These are phyloP conservation scores for Dioscorea cayenensis DNA, from an alignment of 116 monocot genomes.

Conservation along the genomic window DNA sequence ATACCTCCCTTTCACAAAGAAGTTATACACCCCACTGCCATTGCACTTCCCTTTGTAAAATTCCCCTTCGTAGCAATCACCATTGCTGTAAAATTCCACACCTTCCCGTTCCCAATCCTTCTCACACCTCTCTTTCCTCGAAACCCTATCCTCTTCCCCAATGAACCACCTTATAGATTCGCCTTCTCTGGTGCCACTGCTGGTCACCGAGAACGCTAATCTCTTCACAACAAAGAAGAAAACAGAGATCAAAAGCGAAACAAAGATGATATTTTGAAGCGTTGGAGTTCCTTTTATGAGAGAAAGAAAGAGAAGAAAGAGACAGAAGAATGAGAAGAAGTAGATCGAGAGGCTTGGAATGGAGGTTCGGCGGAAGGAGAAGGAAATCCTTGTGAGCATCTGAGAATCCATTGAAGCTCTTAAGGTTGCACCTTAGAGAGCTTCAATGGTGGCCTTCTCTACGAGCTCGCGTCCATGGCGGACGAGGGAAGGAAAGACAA, in stretches of 20 bases:
- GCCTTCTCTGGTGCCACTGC: neutral
- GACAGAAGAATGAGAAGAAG: neutral
- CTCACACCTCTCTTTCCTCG: neutral
- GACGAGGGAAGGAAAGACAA: too few relatives aligned
- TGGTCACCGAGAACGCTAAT: neutral
- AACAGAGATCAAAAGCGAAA: neutral
- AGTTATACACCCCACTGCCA: conserved; percentile 37
- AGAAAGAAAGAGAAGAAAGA: neutral
- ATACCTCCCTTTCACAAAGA: conserved; percentile 19
- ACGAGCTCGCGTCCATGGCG: too few relatives aligned
- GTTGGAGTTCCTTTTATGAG: neutral
- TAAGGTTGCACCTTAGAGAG: neutral
- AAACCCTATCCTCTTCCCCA: conserved; percentile 1
- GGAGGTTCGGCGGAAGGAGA: neutral
- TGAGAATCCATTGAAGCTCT: neutral
- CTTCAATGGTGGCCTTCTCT: too few relatives aligned
- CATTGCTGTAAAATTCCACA: conserved; percentile 18
- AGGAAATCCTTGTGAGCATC: neutral
- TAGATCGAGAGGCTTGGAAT: neutral
- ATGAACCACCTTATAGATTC: neutral
- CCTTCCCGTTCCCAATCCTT: neutral
- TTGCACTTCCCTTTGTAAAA: conserved; percentile 24
- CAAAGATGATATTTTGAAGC: neutral
- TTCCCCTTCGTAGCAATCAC: conserved; percentile 43
- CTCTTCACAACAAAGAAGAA: neutral